Base-by-base conservation (phyloP, 768 basidiomycete genomes). In the Paxillus ammoniavirescens region DNA sequence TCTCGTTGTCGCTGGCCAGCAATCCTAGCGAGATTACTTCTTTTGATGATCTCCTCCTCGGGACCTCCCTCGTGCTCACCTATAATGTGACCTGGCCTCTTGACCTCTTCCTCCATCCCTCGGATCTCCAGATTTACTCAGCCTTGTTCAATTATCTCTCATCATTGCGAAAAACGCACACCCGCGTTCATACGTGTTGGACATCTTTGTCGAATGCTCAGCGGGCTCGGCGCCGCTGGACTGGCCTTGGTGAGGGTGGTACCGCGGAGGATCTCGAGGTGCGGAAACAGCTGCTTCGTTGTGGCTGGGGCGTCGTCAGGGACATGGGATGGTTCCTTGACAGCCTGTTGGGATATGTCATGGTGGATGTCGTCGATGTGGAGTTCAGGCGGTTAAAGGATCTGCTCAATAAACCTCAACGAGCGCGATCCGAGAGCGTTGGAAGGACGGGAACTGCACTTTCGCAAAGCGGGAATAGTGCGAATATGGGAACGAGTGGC, bases 251-350 rank as follows among this genome's bases (percentile, higher is more conserved):
- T 4, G 93, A 94, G 66, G 93, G 93, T 8, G 92, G 92, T 2
- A 91, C 87, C 4, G 73, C 67, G 0, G 87, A 87, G 60, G 91
- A 91, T 60, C 71, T 83, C 37, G 79, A 84, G 41, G 77, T 77
- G 10, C 80, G 91, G 37, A 78, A 80, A 54, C 76, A 76, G 47
- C 77, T 93, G 17, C 73, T 91, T 52, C 77, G 93, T 53, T 86
- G 84, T 55, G 87, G 88, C 2, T 97, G 93, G 93, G 91, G 91
- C 1, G 80, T 88, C 30, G 87, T 93, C 8, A 74, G 91, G 62
- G 84, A 89, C 63, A 93, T 95, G 93, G 81, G 84, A 40, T 95
- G 92, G 91, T 95, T 94, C 65, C 74, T 96, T 53, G 92, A 94
- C 66, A 85, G 84, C 26, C 64, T 97, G 2, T 72, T 91, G 50